Conservation (phyloP, 23 red algal species). For the Gracilaria domingensis region DNA sequence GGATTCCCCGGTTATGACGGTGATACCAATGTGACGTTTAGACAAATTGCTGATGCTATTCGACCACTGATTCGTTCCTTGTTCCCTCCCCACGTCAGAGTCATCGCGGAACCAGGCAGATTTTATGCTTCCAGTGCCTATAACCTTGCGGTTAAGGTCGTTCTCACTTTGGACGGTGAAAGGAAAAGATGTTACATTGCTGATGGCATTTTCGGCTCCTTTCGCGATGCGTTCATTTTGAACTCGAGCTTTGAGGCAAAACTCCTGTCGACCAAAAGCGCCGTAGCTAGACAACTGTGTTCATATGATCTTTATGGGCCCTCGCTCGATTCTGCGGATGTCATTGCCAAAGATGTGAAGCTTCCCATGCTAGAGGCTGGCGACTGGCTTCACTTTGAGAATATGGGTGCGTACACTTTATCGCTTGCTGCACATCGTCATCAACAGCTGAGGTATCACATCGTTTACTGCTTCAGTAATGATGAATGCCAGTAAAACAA, state of each 20-base stretch:
- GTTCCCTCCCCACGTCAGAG: slow-evolving; percentile 65
- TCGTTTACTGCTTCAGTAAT: slow-evolving; percentile 37
- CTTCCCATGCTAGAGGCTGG: slow-evolving; percentile 73
- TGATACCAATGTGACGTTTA: slow-evolving; percentile 81
- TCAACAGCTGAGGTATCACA: not conserved
- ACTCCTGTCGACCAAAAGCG: not conserved
- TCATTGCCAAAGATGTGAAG: slow-evolving; percentile 65
- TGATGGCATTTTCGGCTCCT: slow-evolving; percentile 91
- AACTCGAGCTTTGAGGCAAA: slow-evolving; percentile 64
- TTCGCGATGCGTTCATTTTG: slow-evolving; percentile 79
- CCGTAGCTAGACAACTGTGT: not conserved
- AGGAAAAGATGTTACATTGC: slow-evolving; percentile 73
- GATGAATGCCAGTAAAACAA: not conserved
- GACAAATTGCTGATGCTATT: slow-evolving; percentile 63
- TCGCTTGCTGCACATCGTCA: slow-evolving; percentile 56
- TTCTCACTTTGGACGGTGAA: slow-evolving; percentile 3
- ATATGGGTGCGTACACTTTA: slow-evolving; percentile 92
- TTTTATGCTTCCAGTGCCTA: slow-evolving; percentile 78
- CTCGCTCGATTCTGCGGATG: slow-evolving; percentile 82
- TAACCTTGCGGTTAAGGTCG: slow-evolving; percentile 74
- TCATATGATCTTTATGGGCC: slow-evolving; percentile 78
- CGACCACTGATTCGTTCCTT: slow-evolving; percentile 53
- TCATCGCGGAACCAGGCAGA: slow-evolving; percentile 94
- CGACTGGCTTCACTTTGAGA: slow-evolving; percentile 89
- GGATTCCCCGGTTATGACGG: slow-evolving; percentile 91